Evolutionary conservation across 352 stramenopile species (phyloP).

Genomic region (Blastocystis sp.): DNA sequence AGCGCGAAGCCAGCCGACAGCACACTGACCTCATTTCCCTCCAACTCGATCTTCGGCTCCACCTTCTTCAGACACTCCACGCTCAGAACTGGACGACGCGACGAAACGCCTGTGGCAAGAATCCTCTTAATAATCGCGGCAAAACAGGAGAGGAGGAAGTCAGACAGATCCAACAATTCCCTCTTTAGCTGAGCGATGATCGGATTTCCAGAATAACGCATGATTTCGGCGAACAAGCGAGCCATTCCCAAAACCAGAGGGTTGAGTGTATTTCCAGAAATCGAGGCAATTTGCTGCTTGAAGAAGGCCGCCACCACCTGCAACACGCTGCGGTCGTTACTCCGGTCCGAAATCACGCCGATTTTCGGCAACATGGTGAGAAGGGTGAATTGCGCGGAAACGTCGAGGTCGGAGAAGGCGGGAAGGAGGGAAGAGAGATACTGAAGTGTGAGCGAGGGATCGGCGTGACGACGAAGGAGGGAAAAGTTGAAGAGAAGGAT

Average conservation of each 20-base stretch:
- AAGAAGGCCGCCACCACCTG: not conserved
- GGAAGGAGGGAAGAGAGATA: not conserved
- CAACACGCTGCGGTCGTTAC: not conserved
- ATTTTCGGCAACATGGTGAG: not conserved
- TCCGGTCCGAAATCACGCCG: not conserved
- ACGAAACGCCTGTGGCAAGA: not conserved
- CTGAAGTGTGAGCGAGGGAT: not conserved
- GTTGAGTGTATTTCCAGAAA: not conserved
- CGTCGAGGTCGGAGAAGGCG: not conserved
- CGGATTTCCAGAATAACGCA: not conserved
- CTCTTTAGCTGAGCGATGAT: not conserved
- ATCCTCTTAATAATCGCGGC: not conserved
- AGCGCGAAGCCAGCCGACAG: not conserved
- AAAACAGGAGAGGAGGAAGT: not conserved
- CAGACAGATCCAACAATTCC: not conserved
- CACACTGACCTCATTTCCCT: not conserved
- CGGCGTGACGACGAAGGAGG: not conserved
- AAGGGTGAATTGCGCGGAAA: not conserved
- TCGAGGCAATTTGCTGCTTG: not conserved
- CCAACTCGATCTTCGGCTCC: not conserved
- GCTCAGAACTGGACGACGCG: not conserved
- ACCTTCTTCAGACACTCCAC: not conserved
- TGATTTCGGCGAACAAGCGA: not conserved
- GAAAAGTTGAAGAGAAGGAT: not conserved
- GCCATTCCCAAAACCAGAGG: not conserved